A percentile compares a stretch with the other conserved stretches of the same genome.
These are phyloP conservation scores for Vicia villosa DNA, from an alignment of 306 rosid species.

Conservation along the genomic window DNA sequence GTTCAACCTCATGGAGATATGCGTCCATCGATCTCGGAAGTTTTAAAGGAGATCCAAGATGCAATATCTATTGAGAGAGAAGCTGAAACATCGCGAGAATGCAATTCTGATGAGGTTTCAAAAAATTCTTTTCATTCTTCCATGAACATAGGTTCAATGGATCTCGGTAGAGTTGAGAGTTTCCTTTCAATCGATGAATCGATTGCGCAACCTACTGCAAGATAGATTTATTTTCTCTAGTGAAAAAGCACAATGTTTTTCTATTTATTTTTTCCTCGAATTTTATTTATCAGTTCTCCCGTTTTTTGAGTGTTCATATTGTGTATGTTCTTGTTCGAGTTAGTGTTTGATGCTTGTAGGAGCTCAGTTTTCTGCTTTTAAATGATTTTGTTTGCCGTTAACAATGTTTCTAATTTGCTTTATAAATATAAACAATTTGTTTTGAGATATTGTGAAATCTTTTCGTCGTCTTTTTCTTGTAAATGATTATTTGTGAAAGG, in stretches of 20 bases:
- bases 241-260: constrained; percentile 9
- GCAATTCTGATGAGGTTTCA: constrained; percentile 70
- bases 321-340: constrained; percentile 1
- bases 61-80: constrained; percentile 79
- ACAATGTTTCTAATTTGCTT: no score
- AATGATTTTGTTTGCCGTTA: no score
- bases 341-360: no score
- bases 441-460: no score
- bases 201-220: constrained; percentile 69
- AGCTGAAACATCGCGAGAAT: constrained; percentile 52
- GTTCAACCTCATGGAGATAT: constrained; percentile 83
- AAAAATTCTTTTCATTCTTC: constrained; percentile 73
- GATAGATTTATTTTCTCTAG: constrained; percentile 42
- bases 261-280: neutral
- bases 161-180: constrained; percentile 66
- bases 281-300: neutral
- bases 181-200: constrained; percentile 78
- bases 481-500: no score
- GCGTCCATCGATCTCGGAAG: constrained; percentile 95
- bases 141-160: constrained; percentile 64
- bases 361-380: no score
- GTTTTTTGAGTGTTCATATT: constrained; percentile 20
- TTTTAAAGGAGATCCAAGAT: constrained; percentile 95
- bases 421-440: no score
- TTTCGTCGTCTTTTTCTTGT: no score